These are phyloP conservation scores for Xylaria hypoxylon DNA, from an alignment of 2,329 filamentous ascomycete species.

Conservation along the genomic window DNA sequence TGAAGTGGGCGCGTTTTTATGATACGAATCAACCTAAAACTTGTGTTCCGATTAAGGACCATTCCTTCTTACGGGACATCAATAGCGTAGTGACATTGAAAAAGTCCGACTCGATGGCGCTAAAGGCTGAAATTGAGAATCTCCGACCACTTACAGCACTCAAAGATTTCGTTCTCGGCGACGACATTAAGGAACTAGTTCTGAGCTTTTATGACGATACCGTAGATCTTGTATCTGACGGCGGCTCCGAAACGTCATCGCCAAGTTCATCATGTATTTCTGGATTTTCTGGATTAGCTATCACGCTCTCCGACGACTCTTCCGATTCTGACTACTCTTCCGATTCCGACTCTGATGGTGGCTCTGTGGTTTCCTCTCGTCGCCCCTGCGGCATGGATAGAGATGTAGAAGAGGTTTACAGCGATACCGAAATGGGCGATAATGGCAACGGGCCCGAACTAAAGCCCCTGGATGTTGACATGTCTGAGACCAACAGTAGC, in stretches of 20 bases:
- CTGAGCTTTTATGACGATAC: constrained; percentile 43
- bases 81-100: constrained; percentile 42
- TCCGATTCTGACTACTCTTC: constrained; percentile 39
- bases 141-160: constrained; percentile 40
- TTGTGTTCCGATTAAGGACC: constrained; percentile 48
- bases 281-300: not conserved
- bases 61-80: constrained; percentile 52
- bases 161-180: constrained; percentile 32
- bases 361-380: not conserved
- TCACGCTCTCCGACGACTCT: constrained; percentile 21
- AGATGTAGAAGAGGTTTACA: constrained; percentile 13
- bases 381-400: not conserved
- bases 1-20: constrained; percentile 56
- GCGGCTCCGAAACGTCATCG: constrained; percentile 28
- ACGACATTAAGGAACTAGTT: constrained; percentile 40
- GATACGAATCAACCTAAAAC: constrained; percentile 50
- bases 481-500: not conserved
- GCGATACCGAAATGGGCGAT: constrained; percentile 22
- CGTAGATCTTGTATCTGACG: constrained; percentile 2
- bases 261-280: constrained; percentile 1
- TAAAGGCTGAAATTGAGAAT: constrained; percentile 43
- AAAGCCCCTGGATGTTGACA: not conserved
- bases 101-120: constrained; percentile 38
- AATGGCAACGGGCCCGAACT: not conserved
- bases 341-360: constrained; percentile 54